Base-by-base conservation (phyloP, 129 eudicot species). In the Saposhnikovia divaricata region DNA sequence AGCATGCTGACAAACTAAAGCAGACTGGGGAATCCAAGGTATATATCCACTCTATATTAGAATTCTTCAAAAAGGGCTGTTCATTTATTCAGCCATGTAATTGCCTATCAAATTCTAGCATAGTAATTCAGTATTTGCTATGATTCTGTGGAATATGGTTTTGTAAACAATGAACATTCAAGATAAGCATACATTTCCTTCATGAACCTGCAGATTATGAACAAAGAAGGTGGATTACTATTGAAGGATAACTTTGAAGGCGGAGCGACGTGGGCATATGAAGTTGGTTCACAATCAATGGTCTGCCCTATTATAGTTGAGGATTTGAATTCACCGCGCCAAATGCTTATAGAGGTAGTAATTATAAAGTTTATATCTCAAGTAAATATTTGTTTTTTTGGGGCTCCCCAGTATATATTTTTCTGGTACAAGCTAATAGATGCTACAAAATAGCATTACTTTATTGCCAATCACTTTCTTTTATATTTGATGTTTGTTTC, bases 191-290 rank as follows among this genome's bases (percentile, higher is more conserved):
- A 65, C 14, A 13, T 75, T 28, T 84, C 34, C n/a, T 37, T 53
- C 39, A 14, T 82, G 18, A 38, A 79, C 74, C 48, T 55, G 87
- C 91, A 94, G 98, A 83, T 89, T 66, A 71, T 85, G 47, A 87
- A 89, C 85, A 92, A 86, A 80, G 96, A 90, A 40, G 97, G 97
- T n/a, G 98, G 93, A 68, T 57, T 91, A 61, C 82, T 94, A 63
- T 73, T 86, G 74, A 90, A 87, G 75, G 97, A 92, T 77, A 87
- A 89, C 86, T 87, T 85, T 82, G 96, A 90, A 72, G 98, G 97
- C 31, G 97, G 98, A 28, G 96, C 90, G 65, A 94, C 98, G 53
- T 94, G 98, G 98, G 98, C 98, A 31, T 94, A 90, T 80, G 96
- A 92, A 85, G 96, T 94, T 81, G 97, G 97, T 51, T 88, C 97